Evolutionary conservation across 2,329 filamentous ascomycete genomes (phyloP).

Genomic region (Sclerotinia subarctica): DNA sequence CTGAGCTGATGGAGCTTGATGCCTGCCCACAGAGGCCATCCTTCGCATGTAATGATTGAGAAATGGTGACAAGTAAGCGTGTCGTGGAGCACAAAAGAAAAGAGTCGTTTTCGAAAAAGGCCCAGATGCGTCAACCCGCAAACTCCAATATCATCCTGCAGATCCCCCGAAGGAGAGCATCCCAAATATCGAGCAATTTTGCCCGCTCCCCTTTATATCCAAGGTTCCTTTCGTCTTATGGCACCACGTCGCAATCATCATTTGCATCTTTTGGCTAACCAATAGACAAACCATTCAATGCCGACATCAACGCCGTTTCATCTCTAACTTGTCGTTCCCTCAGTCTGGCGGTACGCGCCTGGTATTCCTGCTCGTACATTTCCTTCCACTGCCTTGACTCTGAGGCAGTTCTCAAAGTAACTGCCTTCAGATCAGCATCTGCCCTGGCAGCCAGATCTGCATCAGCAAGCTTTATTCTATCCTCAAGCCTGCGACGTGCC

Average conservation of each 20-base stretch:
- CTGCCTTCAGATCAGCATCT: neutral
- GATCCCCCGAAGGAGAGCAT: neutral
- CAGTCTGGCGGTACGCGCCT: neutral
- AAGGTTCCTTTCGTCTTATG: neutral
- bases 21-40: no score
- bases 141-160: neutral
- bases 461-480: neutral
- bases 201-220: fast-evolving
- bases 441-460: neutral
- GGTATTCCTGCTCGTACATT: neutral
- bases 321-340: neutral
- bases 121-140: neutral
- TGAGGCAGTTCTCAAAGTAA: neutral
- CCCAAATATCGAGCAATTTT: fast-evolving
- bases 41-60: no score
- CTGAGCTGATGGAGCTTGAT: no score
- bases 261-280: neutral
- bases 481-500: neutral
- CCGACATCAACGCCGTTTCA: neutral
- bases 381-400: neutral
- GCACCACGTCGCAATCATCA: neutral
- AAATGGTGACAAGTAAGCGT: no score
- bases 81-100: neutral
- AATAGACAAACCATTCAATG: neutral
- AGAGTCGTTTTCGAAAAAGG: neutral